Evolutionary conservation across 768 basidiomycete genomes (phyloP).

Genomic region (Lentinula raphanica): DNA sequence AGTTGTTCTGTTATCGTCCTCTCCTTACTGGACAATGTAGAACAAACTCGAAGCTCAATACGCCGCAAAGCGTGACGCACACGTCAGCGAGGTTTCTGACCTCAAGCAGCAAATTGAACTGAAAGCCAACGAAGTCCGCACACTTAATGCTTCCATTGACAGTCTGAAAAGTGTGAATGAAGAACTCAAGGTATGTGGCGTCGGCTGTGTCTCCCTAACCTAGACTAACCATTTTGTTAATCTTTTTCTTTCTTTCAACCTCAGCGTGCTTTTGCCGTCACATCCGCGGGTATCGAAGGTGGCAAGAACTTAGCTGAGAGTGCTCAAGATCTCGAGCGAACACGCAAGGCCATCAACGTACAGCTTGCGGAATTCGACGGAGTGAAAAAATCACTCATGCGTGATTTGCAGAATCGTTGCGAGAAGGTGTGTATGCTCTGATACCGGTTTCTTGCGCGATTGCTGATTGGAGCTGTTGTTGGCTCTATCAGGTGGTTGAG

Average conservation of each 20-base stretch:
- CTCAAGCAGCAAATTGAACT: conserved; percentile 88
- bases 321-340: conserved; percentile 94
- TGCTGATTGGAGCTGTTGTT: no score
- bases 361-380: conserved; percentile 98
- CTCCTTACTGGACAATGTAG: conserved; percentile 36
- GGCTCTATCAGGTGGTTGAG: conserved; percentile 82
- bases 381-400: conserved; percentile 98
- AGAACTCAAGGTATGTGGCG: conserved; percentile 79
- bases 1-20: neutral
- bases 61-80: conserved; percentile 85
- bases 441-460: conserved; percentile 11
- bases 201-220: neutral
- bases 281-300: conserved; percentile 94
- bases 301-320: conserved; percentile 96
- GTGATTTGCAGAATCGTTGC: conserved; percentile 97
- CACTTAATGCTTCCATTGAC: conserved; percentile 81
- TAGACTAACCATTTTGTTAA: conserved; percentile 1
- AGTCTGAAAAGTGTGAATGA: conserved; percentile 95
- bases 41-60: conserved; percentile 93
- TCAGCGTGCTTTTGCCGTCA: conserved; percentile 94
- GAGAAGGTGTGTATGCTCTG: conserved; percentile 68
- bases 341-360: conserved; percentile 94
- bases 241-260: conserved; percentile 5
- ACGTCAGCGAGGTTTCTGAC: conserved; percentile 76
- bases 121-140: conserved; percentile 77